A percentile compares a stretch with the other conserved stretches of the same genome.
These are phyloP conservation scores for Vachellia pachyceras DNA, from an alignment of 306 rosid species.

Conservation along the genomic window DNA sequence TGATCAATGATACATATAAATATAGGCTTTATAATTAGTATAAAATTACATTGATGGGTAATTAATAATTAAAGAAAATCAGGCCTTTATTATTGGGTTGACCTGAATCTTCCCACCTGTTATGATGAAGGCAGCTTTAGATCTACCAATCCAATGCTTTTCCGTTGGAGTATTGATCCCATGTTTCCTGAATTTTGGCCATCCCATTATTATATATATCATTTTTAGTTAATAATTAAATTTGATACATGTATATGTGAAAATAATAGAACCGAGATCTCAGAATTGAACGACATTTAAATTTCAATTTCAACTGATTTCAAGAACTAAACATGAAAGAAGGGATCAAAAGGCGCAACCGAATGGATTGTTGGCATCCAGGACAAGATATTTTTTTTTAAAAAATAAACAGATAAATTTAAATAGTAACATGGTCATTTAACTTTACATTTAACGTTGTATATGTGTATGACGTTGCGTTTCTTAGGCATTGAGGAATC, in stretches of 20 bases:
- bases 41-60: constrained; percentile 3
- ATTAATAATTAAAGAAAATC: constrained; percentile 15
- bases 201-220: background rate
- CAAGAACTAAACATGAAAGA: background rate
- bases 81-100: constrained; percentile 28
- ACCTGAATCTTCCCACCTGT: constrained; percentile 31
- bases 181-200: constrained; percentile 23
- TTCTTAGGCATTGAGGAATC: background rate
- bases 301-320: background rate
- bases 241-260: background rate
- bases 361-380: constrained; percentile 22
- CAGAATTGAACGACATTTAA: too few relatives aligned
- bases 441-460: background rate
- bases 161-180: background rate
- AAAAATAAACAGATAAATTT: too few relatives aligned
- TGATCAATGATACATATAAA: background rate
- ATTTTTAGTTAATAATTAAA: too few relatives aligned
- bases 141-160: background rate
- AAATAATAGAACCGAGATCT: too few relatives aligned
- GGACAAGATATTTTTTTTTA: background rate
- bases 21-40: constrained; percentile 31
- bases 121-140: constrained; percentile 42
- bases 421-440: background rate
- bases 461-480: background rate
- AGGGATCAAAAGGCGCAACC: background rate